phyloP scores from a whole-genome alignment of 148 eudicot genomes.

The Persicaria tinctoria region DNA sequence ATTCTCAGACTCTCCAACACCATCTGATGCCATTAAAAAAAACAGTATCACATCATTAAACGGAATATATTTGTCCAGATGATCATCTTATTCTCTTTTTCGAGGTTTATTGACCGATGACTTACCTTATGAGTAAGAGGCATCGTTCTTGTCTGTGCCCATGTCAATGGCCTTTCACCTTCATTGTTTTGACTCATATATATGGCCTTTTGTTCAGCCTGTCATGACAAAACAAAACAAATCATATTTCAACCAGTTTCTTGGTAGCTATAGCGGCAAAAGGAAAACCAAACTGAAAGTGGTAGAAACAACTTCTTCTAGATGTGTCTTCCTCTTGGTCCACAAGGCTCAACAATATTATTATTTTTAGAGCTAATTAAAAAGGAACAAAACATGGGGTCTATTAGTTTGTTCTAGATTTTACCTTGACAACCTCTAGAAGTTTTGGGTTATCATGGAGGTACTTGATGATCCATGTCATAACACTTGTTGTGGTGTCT shows the following conservation, averaged over 20 bases:
- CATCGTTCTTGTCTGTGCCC: constrained; percentile 79
- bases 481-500: constrained; percentile 54
- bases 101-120: background rate
- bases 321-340: background rate
- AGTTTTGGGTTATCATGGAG: constrained; percentile 39
- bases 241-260: background rate
- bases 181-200: constrained; percentile 32
- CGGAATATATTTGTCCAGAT: constrained; percentile 1
- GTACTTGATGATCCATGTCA: constrained; percentile 54
- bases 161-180: constrained; percentile 46
- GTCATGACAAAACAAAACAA: constrained; percentile 8
- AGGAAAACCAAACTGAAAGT: background rate
- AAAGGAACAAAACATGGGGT: background rate
- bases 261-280: constrained; percentile 4
- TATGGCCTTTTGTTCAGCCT: constrained; percentile 64
- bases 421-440: constrained; percentile 42
- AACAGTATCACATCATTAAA: constrained; percentile 2
- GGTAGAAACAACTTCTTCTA: constrained; percentile 2
- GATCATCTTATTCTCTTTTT: background rate
- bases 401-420: constrained; percentile 10
- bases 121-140: constrained; percentile 60
- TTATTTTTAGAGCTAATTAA: background rate
- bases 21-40: constrained; percentile 31
- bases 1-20: constrained; percentile 81
- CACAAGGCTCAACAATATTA: background rate